Base-by-base conservation (phyloP, 1,139 yeast genomes). In the Yamadazyma dushanensis region DNA sequence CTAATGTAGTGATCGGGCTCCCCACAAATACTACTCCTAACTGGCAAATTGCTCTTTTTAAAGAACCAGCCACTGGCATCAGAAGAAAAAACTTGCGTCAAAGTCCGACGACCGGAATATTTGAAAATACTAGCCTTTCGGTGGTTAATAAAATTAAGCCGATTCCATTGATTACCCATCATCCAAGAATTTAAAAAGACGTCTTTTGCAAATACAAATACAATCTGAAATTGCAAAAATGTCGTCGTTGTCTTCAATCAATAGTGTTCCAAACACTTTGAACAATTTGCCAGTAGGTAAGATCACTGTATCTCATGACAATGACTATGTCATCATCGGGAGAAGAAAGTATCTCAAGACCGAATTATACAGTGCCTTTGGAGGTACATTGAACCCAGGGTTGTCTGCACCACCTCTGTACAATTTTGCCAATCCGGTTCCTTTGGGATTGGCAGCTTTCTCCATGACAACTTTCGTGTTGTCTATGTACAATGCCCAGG, bases 381-480 rank as follows among this genome's bases (percentile, higher is more conserved):
- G 89, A 47, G 90, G 90, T 73, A 68, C 76, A 26, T 54, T 83
- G 57, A 78, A 43, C 40, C 41, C 49, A 47, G 50, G 49, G 6
- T 39, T 44, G 19, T 32, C 47, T 4, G 45, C 43, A 15, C 42
- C 39, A 33, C 62, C 68, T 8, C 43, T 47, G 11, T 44, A 58
- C 36, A 43, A 53, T 26, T 58, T 70, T 40, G 83, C 74, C 24
- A 78, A 79, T 47, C 83, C 85, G 0, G 78, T 77, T 19, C 83
- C 86, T 4, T 58, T 78, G 43, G 84, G 83, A 2, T 63, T 79
- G 39, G 63, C 74, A 29, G 80, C 78, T 1, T 78, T 76, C 55
- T 66, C 75, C 19, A 47, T 72, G 43, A 66, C 76, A 16, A 74
- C 81, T 2, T 69, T 78, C 47, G 63, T 67, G 5, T 57, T 71